A percentile compares a stretch with the other conserved stretches of the same genome.
phyloP scores from a whole-genome alignment of 2,329 filamentous ascomycete genomes.

The Colletotrichum sp. region DNA sequence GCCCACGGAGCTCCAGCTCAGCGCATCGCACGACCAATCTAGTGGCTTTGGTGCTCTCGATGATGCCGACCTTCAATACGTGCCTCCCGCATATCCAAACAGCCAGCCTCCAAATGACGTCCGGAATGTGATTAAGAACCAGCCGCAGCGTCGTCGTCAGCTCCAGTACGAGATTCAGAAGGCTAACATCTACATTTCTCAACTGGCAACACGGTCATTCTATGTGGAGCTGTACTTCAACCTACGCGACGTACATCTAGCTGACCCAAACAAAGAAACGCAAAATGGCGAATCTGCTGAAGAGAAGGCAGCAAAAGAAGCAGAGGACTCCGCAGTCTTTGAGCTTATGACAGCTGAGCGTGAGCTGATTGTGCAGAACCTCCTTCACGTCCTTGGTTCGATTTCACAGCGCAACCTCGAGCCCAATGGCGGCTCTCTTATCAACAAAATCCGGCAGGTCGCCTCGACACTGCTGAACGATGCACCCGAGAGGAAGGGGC shows the following conservation, averaged over 20 bases:
- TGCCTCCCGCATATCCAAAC: conserved; percentile 53
- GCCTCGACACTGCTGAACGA: conserved; percentile 78
- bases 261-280: conserved; percentile 44
- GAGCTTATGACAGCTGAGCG: conserved; percentile 76
- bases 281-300: conserved; percentile 37
- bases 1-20: conserved; percentile 71
- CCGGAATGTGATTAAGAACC: conserved; percentile 52
- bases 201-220: conserved; percentile 81
- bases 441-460: conserved; percentile 84
- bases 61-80: conserved; percentile 55
- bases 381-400: conserved; percentile 75
- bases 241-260: conserved; percentile 69
- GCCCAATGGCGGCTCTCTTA: conserved; percentile 67
- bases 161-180: conserved; percentile 90
- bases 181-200: conserved; percentile 85
- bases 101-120: conserved; percentile 54
- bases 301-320: conserved; percentile 40
- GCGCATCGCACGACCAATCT: conserved; percentile 40
- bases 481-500: conserved; percentile 55
- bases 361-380: conserved; percentile 80
- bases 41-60: conserved; percentile 45
- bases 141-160: conserved; percentile 56
- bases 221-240: conserved; percentile 87
- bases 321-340: conserved; percentile 55
- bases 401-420: conserved; percentile 89